Evolutionary conservation across 2,329 filamentous ascomycete species (phyloP).

Genomic region (Paramyrothecium sp.): DNA sequence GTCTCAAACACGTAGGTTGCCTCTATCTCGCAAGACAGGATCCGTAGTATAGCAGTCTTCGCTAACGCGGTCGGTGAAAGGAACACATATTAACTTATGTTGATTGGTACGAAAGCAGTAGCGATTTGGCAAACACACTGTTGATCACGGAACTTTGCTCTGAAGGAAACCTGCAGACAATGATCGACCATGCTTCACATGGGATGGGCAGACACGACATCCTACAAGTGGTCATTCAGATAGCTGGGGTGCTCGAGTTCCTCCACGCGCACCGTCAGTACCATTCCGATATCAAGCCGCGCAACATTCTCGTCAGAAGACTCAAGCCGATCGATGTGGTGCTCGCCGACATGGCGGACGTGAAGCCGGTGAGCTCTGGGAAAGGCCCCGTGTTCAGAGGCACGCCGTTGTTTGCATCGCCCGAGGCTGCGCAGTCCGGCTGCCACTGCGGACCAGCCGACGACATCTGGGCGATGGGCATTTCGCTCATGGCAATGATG

Average conservation of each 20-base stretch:
- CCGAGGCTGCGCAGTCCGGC: slow-evolving; percentile 18
- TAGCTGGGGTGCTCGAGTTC: slow-evolving; percentile 21
- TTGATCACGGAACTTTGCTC: slow-evolving; percentile 29
- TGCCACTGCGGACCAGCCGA: slow-evolving; percentile 21
- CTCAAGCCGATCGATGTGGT: slow-evolving; percentile 24
- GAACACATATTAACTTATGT: slow-evolving; percentile 24
- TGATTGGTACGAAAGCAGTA: slow-evolving; percentile 18
- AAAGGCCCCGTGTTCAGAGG: slow-evolving; percentile 13
- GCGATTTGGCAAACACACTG: slow-evolving; percentile 12
- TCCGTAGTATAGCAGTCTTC: not conserved
- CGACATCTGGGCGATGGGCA: slow-evolving; percentile 32
- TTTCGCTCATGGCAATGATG: slow-evolving; percentile 27
- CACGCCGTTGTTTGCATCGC: slow-evolving; percentile 27
- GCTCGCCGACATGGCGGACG: slow-evolving; percentile 28
- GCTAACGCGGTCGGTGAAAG: slow-evolving; percentile 8
- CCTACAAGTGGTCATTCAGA: slow-evolving; percentile 17
- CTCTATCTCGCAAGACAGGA: not conserved
- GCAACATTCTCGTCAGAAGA: slow-evolving; percentile 26
- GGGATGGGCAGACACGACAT: slow-evolving; percentile 15
- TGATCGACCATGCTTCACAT: slow-evolving; percentile 18
- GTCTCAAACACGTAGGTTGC: slow-evolving; percentile 21
- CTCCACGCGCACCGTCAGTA: slow-evolving; percentile 19
- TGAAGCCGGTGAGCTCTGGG: slow-evolving; percentile 12
- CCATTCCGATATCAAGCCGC: slow-evolving; percentile 29
- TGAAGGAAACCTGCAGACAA: slow-evolving; percentile 21